phyloP scores from a whole-genome alignment of 768 basidiomycete genomes.

The Crepidotus variabilis region DNA sequence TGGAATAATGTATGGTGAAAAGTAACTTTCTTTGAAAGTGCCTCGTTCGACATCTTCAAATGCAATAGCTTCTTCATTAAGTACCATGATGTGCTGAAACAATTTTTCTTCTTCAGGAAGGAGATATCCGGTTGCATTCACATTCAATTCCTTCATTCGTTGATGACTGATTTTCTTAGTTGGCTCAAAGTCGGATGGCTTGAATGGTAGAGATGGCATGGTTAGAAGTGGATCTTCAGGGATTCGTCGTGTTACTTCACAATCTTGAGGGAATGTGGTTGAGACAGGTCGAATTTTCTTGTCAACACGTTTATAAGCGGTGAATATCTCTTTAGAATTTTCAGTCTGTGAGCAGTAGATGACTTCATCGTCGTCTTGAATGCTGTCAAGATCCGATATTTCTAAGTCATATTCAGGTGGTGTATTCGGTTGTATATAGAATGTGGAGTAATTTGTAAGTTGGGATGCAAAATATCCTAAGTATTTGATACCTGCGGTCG shows the following conservation, averaged over 20 bases:
- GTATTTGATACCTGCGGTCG: not conserved
- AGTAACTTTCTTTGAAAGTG: conserved; percentile 17
- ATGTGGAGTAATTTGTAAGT: not conserved
- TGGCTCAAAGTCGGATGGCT: conserved; percentile 18
- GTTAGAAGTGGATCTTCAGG: conserved; percentile 18
- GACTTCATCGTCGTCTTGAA: too few relatives aligned
- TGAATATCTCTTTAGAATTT: conserved; percentile 7
- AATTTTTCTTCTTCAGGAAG: conserved; percentile 26
- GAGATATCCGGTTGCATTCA: conserved; percentile 14
- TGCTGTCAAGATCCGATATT: too few relatives aligned
- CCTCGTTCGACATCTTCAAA: conserved; percentile 12
- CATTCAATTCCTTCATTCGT: conserved; percentile 8
- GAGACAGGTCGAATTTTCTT: conserved; percentile 22
- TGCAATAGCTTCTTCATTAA: conserved; percentile 16
- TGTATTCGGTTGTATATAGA: too few relatives aligned
- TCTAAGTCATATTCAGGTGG: too few relatives aligned
- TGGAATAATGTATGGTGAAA: conserved; percentile 24
- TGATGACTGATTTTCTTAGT: conserved; percentile 14
- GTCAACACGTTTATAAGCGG: conserved; percentile 19
- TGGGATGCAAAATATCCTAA: not conserved
- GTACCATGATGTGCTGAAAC: conserved; percentile 26
- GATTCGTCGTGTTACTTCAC: not conserved
- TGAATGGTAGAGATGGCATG: conserved; percentile 12
- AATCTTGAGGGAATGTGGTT: conserved; percentile 14
- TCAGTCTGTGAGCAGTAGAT: not conserved